Percentiles rank a stretch among this genome's conserved stretches.
Conservation (phyloP, 495 filamentous ascomycete genomes). For the Pyrenopolyporus hunteri region DNA sequence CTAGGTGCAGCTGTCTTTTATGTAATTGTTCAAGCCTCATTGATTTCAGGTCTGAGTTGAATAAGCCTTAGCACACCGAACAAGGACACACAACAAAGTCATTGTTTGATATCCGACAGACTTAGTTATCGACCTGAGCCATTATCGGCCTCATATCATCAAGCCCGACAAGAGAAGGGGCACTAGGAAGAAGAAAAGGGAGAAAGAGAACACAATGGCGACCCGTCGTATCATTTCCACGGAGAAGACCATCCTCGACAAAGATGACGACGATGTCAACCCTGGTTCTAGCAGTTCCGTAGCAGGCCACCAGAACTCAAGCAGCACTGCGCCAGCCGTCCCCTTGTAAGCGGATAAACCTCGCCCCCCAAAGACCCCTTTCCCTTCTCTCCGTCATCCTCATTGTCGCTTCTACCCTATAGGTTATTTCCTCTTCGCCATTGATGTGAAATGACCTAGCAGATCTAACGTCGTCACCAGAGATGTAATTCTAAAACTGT, state of each 20-base stretch:
- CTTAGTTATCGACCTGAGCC: neutral
- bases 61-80: constrained; percentile 6
- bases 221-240: constrained; percentile 61
- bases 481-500: constrained; percentile 84
- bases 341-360: constrained; percentile 63
- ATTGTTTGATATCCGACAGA: neutral
- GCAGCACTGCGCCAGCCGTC: constrained; percentile 68
- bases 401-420: constrained; percentile 3
- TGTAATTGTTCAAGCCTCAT: constrained; percentile 18
- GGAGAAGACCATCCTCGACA: constrained; percentile 60
- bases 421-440: constrained; percentile 4
- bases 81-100: constrained; percentile 10
- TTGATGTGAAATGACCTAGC: neutral
- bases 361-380: neutral
- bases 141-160: neutral
- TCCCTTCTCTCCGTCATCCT: neutral
- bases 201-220: constrained; percentile 57
- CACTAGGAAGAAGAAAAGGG: neutral
- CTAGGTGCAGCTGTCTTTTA: neutral
- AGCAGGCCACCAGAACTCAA: constrained; percentile 45
- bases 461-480: constrained; percentile 53
- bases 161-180: neutral
- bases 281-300: too few relatives aligned
- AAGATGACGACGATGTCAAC: constrained; percentile 55
- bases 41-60: neutral